phyloP scores from a whole-genome alignment of 306 rosid genomes.

The Malus sylvestris region DNA sequence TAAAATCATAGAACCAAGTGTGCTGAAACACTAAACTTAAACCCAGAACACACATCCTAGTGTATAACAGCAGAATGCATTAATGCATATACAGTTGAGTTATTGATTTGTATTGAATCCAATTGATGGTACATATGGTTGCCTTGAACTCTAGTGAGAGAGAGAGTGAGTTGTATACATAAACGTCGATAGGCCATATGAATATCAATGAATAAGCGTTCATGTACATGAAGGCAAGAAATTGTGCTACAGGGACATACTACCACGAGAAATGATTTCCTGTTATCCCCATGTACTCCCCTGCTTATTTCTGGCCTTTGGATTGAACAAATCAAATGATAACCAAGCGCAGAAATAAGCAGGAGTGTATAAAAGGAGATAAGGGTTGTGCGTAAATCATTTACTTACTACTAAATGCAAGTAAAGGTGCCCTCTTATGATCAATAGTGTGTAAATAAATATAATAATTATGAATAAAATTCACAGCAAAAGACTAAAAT shows the following conservation, averaged over 20 bases:
- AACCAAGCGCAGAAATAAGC: neutral
- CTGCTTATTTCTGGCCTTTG: neutral
- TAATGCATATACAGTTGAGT: neutral
- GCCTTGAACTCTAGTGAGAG: neutral
- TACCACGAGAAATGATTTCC: neutral
- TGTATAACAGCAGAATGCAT: neutral
- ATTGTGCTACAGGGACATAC: neutral
- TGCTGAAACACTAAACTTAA: neutral
- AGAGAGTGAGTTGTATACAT: neutral
- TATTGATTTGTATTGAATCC: neutral
- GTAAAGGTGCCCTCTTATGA: neutral
- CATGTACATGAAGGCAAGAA: neutral
- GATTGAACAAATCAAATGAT: neutral
- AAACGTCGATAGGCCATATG: neutral
- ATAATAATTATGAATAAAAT: conserved; percentile 20
- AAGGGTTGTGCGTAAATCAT: neutral
- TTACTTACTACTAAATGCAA: neutral
- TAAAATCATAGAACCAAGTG: neutral
- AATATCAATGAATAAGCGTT: neutral
- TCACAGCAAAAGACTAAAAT: neutral
- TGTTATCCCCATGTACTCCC: neutral
- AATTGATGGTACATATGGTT: neutral
- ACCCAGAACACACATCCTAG: neutral
- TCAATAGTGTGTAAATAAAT: conserved; percentile 4
- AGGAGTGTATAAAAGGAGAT: neutral